Evolutionary conservation across 2,329 filamentous ascomycete genomes (phyloP), one percentile per base, ranked within the genome.

Genomic region (Penicillium sp.): DNA sequence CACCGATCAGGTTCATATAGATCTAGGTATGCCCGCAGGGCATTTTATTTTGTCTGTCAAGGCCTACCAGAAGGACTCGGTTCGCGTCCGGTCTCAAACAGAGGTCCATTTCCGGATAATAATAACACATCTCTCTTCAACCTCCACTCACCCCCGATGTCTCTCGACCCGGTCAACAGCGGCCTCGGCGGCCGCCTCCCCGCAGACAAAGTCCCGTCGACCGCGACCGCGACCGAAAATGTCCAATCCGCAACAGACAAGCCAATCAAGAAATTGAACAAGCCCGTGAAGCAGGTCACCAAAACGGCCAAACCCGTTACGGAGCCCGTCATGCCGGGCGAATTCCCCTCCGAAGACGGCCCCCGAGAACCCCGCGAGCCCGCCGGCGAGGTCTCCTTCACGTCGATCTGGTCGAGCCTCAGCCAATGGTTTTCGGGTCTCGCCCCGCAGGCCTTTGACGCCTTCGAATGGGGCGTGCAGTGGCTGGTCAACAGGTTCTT

Each of bases 391-490:
- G 41, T 54, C 20, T 45, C 48, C 9, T 45, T 57, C 15, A 36
- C 39, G 2, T 39, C 48, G 3, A 37, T 57, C 36, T 47, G 54
- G 39, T 11, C 38, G 7, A 34, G 39, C 10, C 31, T 58, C 15
- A 41, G 16, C 5, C 9, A 36, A 9, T 59, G 55, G 55, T 30
- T 53, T 10, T 35, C 41, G 2, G 38, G 43, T 2, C 39, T 57
- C 3, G 36, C 58, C 11, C 59, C 59, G 0, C 43, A 37, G 7
- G 39, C 54, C 1, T 43, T 63, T 25, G 58, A 63, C 37, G 44
- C 51, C 13, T 57, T 63, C 38, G 59, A 64, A 14, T 45, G 40
- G 14, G 37, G 39, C 4, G 38, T 63, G 7, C 53, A 49, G 33
- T 40, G 48, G 9, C 34, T 61, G 0, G 47, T 64, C 2, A 35